A percentile compares a stretch with the other conserved stretches of the same genome.
Conservation (phyloP, 176 grass and related monocot species). For the Aegilops longissima region DNA sequence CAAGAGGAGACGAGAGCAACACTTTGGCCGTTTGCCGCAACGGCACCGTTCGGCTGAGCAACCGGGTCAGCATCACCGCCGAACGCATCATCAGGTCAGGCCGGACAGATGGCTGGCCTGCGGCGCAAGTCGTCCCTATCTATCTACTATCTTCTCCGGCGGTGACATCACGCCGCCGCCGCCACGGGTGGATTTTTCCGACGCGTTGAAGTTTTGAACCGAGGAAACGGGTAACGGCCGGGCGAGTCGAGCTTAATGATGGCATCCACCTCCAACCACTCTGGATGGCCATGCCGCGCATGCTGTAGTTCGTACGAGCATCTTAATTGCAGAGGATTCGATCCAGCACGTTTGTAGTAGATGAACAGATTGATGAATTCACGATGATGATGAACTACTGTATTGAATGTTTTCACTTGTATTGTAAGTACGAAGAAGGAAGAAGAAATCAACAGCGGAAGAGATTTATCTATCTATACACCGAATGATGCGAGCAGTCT, state of each 20-base stretch:
- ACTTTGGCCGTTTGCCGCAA: not conserved
- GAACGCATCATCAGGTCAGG: conserved; percentile 22
- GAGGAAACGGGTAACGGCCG: no score
- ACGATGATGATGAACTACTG: not conserved
- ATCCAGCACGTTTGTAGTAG: not conserved
- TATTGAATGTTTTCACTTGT: not conserved
- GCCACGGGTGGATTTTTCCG: not conserved
- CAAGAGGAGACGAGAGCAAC: not conserved
- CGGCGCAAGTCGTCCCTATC: not conserved
- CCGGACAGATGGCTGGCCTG: conserved; percentile 9
- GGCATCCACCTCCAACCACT: not conserved
- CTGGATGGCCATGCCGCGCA: not conserved
- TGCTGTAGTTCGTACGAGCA: not conserved
- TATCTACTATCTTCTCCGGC: not conserved
- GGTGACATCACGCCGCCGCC: not conserved
- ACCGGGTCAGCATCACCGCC: conserved; percentile 7
- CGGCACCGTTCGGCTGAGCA: not conserved
- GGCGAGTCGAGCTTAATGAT: not conserved
- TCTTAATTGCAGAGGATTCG: not conserved
- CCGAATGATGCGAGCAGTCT: not conserved
- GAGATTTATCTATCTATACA: not conserved
- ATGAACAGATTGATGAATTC: not conserved
- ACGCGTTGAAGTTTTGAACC: not conserved
- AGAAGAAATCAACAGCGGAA: not conserved
- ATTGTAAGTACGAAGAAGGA: not conserved